Evolutionary conservation across 2,329 filamentous ascomycete genomes (phyloP), one percentile per base, ranked within the genome.

Genomic region (Ophiostoma novo-ulmi): DNA sequence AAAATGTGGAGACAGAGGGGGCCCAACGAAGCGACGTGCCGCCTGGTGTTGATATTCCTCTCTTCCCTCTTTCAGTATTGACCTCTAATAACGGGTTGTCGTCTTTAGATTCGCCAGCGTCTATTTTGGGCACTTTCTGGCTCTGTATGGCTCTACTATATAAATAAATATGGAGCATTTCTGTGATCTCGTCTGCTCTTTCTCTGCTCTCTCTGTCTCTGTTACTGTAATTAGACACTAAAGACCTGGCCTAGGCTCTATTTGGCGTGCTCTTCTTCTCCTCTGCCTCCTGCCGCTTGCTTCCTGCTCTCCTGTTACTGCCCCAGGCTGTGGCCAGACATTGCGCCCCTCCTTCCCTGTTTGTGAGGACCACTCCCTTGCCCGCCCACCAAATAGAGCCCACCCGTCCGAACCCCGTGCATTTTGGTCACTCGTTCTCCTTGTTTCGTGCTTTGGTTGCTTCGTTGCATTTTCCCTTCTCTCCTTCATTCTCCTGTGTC

Each of bases 271-370:
- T 35, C 61, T 31, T 31, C 2, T 31, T 31, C 31, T 31, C 31
- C 31, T 31, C 31, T 31, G 31, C 31, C 31, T 31, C 31, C 31
- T 31, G 31, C 31, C 31, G 31, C 38, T 55, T 41, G 31, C 38
- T 55, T 58, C n/a, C 52, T 48, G 44, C n/a, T 58, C 52, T 58
- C n/a, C 52, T 58, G 52, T 14, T 58, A n/a, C 22, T 26, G 20
- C 38, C 26, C 44, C 39, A 67, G 20, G 7, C 41, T 48, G 22
- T 48, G 20, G 52, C 61, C 65, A 58, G 17, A 35, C 39, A 39
- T 58, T 41, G 66, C 69, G 69, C 69, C 71, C 71, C 71, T 72
- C 71, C 71, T 72, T 70, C 63, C 71, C 69, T 63, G 38, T 69
- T 69, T 71, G 70, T 71, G 64, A 68, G 68, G 68, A 68, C 44